phyloP scores from a whole-genome alignment of 768 basidiomycete species.

The Collybiopsis confluens region DNA sequence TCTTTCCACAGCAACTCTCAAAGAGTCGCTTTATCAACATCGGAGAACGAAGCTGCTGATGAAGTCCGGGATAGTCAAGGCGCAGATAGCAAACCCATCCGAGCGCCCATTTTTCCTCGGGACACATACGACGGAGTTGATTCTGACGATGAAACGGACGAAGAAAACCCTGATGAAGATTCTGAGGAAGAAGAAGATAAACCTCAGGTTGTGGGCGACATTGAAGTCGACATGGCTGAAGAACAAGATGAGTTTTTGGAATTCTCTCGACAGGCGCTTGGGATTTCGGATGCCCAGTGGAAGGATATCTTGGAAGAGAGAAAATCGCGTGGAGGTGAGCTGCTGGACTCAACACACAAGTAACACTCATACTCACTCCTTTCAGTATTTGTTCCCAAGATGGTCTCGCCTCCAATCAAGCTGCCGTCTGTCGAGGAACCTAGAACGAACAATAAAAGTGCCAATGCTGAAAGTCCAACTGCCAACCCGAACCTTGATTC shows the following conservation, averaged over 20 bases:
- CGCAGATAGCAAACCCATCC: slow-evolving; percentile 40
- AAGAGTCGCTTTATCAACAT: slow-evolving; percentile 44
- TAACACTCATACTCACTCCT: neutral
- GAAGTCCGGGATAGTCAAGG: slow-evolving; percentile 14
- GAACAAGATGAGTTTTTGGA: slow-evolving; percentile 95
- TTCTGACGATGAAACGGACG: slow-evolving; percentile 84
- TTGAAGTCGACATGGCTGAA: slow-evolving; percentile 88
- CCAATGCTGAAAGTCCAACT: slow-evolving; percentile 21
- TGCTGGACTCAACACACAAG: neutral
- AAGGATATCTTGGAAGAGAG: slow-evolving; percentile 78
- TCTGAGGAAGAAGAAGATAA: slow-evolving; percentile 72
- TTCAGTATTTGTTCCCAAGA: slow-evolving; percentile 56
- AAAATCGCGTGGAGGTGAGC: slow-evolving; percentile 75
- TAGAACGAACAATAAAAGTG: neutral
- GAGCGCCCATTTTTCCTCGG: slow-evolving; percentile 77
- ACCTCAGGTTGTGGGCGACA: slow-evolving; percentile 79
- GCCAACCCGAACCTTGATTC: slow-evolving; percentile 77
- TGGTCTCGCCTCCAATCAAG: slow-evolving; percentile 3
- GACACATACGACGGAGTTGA: slow-evolving; percentile 90
- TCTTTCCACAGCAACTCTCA: slow-evolving; percentile 71
- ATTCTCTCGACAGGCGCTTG: slow-evolving; percentile 89
- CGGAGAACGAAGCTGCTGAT: slow-evolving; percentile 38
- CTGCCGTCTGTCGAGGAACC: neutral
- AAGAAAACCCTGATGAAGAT: slow-evolving; percentile 46
- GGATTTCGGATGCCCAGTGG: slow-evolving; percentile 89